Evolutionary conservation across 345 rosid genomes (phyloP).

Genomic region (Arabidopsis arenosa): DNA sequence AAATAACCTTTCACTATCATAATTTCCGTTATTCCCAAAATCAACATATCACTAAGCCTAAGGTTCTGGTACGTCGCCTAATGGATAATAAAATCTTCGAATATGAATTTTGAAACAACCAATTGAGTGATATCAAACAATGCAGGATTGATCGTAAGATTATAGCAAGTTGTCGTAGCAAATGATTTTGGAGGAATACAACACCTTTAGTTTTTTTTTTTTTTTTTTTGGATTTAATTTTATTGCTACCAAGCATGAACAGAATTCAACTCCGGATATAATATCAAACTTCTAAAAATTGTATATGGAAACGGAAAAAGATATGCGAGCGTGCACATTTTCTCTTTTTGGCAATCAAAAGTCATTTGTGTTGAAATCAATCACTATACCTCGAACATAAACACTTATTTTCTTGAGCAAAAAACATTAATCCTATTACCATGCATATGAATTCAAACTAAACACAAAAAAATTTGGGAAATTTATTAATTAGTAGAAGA

Average conservation of each 20-base stretch:
- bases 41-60: neutral
- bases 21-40: too few species aligned
- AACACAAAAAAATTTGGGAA: neutral
- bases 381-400: neutral
- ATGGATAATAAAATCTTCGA: neutral
- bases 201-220: too few species aligned
- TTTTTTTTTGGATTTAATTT: too few species aligned
- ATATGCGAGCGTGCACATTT: too few species aligned
- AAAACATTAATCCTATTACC: neutral
- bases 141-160: too few species aligned
- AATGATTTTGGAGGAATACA: too few species aligned
- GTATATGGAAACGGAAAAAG: too few species aligned
- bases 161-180: too few species aligned
- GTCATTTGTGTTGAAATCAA: conserved; percentile 17
- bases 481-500: neutral
- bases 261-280: too few species aligned
- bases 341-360: neutral
- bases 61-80: neutral
- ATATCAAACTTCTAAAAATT: too few species aligned
- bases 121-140: too few species aligned
- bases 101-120: neutral
- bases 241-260: too few species aligned
- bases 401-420: neutral
- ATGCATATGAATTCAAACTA: neutral
- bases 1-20: neutral